Base-by-base conservation (phyloP, 768 basidiomycete species). In the Lactarius pseudohatsudake region DNA sequence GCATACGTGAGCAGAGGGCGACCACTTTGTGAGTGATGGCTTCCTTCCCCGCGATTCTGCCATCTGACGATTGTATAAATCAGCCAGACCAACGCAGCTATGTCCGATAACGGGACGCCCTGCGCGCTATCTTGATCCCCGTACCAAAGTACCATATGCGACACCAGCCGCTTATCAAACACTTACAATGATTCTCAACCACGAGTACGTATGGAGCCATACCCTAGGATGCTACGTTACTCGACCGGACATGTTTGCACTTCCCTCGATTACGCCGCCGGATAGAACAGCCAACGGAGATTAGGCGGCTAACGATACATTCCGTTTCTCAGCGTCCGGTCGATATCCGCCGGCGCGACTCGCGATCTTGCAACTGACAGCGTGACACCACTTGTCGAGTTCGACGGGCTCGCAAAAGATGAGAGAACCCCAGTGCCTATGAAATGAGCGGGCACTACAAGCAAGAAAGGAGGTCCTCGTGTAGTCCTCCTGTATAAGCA, bases 31-130 rank as follows among this genome's bases (percentile, higher is more conserved):
- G 71, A 62, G 83, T 73, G 43, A 63, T 71, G 70, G 59, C 30
- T 71, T 65, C 61, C 28, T 50, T 64, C 18, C 30, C 50, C 60
- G 53, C 36, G 34, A 53, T 59, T 38, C 10, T 55, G 30, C 57
- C 45, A 62, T 68, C 55, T 43, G 10, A 36, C 26, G 41, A 11
- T 63, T 5, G 22, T 36, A 28, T 26, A 57, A 15, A 38, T 53
- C 67, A 94, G 92, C 83, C 30, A 88, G 90, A 18, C 87, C 86
- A 0, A 81, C 81, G 20, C 84, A 82, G 62, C 79, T 75, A 8
- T 96, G 95, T 74, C 85, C 85, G 0, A 85, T 98, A 66, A 96
- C 92, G 0, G 96, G 96, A 3, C 81, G 81, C 53, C 80, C 81
- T 4, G 94, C 94, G 0, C 83, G 78, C 55, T 98, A 98, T 73